A percentile compares a stretch with the other conserved stretches of the same genome.
phyloP scores from a whole-genome alignment of 148 eudicot species.

The Rhododendron kiyosumense region DNA sequence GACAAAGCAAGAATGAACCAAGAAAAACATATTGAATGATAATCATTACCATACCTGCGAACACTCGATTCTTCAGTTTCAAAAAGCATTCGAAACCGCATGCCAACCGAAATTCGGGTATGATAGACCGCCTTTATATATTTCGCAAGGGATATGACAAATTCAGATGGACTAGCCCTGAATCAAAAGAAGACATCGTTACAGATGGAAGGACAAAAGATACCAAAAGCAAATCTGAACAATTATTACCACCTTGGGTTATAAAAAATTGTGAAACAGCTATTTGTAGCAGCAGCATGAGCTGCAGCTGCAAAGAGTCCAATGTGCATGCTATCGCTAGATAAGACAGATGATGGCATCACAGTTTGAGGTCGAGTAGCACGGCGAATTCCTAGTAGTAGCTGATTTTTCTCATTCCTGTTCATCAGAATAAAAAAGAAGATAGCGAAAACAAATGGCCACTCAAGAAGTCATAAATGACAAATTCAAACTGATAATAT shows the following conservation, averaged over 20 bases:
- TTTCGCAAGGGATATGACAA: slow-evolving; percentile 82
- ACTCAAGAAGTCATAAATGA: neutral
- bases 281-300: slow-evolving; percentile 92
- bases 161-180: slow-evolving; percentile 96
- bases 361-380: slow-evolving; percentile 85
- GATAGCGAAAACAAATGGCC: neutral
- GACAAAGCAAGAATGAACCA: neutral
- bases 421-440: neutral
- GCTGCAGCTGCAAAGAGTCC: slow-evolving; percentile 97
- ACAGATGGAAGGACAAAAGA: neutral
- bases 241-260: slow-evolving; percentile 62
- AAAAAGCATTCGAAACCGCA: slow-evolving; percentile 96
- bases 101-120: slow-evolving; percentile 90
- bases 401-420: slow-evolving; percentile 94
- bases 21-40: neutral
- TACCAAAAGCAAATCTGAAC: neutral
- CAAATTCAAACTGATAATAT: neutral
- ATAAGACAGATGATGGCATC: slow-evolving; percentile 95
- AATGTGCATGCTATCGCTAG: slow-evolving; percentile 97
- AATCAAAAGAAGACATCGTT: slow-evolving; percentile 11
- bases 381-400: slow-evolving; percentile 90
- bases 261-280: slow-evolving; percentile 81
- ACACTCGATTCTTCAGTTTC: slow-evolving; percentile 98
- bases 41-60: slow-evolving; percentile 52
- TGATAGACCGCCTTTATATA: slow-evolving; percentile 85